A percentile compares a stretch with the other conserved stretches of the same genome.
Evolutionary conservation across 1,284 basidiomycete genomes (phyloP).

Genomic region (Neolentinus lepideus): DNA sequence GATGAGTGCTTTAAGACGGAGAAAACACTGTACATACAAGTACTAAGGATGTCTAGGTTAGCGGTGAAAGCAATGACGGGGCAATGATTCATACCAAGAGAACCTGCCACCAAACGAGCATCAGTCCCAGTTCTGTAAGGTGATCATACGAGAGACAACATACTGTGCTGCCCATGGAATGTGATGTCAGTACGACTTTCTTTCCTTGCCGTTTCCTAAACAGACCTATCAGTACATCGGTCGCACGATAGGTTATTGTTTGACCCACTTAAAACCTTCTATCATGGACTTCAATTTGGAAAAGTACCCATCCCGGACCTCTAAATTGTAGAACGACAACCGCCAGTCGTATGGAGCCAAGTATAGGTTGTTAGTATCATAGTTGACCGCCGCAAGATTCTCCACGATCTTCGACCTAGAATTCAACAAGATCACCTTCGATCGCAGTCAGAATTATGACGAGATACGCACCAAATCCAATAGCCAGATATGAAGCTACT

Average conservation of each 20-base stretch:
- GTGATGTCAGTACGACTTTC: constrained; percentile 85
- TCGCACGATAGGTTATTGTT: not conserved
- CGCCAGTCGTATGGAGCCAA: constrained; percentile 91
- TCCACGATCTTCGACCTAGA: constrained; percentile 86
- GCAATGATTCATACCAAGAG: constrained; percentile 36
- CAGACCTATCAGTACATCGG: constrained; percentile 4
- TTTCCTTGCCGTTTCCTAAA: constrained; percentile 60
- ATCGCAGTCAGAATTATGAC: constrained; percentile 2
- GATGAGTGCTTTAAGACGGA: not conserved
- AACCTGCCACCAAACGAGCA: too few species aligned
- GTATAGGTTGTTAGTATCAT: constrained; percentile 86
- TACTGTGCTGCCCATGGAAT: constrained; percentile 86
- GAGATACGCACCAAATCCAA: constrained; percentile 77
- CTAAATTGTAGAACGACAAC: constrained; percentile 85
- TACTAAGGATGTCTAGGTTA: constrained; percentile 34
- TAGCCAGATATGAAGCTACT: constrained; percentile 91
- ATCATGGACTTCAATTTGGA: constrained; percentile 81
- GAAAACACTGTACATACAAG: constrained; percentile 39
- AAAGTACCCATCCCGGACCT: constrained; percentile 92
- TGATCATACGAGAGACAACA: constrained; percentile 19
- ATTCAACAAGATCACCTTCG: not conserved
- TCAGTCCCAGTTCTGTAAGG: too few species aligned
- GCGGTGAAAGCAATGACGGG: not conserved
- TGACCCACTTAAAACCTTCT: constrained; percentile 71
- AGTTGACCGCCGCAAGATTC: constrained; percentile 87